Evolutionary conservation across 441 rosid genomes (phyloP), one percentile per base, ranked within the genome.

Genomic region (Pelargonium australe): DNA sequence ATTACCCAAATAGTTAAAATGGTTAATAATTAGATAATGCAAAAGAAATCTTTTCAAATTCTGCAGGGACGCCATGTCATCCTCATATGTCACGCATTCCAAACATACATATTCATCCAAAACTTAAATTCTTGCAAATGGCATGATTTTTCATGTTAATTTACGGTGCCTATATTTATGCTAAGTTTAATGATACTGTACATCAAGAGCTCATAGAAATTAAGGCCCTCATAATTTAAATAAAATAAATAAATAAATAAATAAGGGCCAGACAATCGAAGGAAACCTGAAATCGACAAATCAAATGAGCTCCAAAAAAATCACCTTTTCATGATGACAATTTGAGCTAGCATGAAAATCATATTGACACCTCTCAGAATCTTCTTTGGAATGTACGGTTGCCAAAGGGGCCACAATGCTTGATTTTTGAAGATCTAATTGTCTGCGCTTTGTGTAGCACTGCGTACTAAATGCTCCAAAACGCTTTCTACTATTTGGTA

Each of bases 391-490:
- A 70, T 63, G 43, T 65, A 61, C 45, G 69, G 51, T 72, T 41
- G 66, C 2, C 14, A 62, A 28, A 68, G 63, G 57, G 53, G 20
- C 64, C 34, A 25, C 28, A n/a, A 65, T 63, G 62, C 63, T 67
- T 65, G 67, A 68, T 74, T 68, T 80, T 75, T 69, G 76, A 67
- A 23, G 63, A 66, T 73, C 76, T 68, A 67, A 41, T 64, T 25
- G 63, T 61, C 69, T 81, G 74, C 62, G 76, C 79, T 68, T 84
- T 73, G 68, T 81, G 58, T 47, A 8, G 17, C 84, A 85, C 77
- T 78, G 84, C 83, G 85, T 80, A 62, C 75, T 75, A 78, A 84
- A 84, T 40, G 80, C 75, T 76, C 90, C 82, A 60, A 55, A 73
- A 66, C 80, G 82, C 79, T 83, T 83, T 69, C 60, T 75, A n/a